These are phyloP conservation scores for Torrubiella hemipterigena DNA, from an alignment of 2,329 filamentous ascomycete species.

Conservation along the genomic window DNA sequence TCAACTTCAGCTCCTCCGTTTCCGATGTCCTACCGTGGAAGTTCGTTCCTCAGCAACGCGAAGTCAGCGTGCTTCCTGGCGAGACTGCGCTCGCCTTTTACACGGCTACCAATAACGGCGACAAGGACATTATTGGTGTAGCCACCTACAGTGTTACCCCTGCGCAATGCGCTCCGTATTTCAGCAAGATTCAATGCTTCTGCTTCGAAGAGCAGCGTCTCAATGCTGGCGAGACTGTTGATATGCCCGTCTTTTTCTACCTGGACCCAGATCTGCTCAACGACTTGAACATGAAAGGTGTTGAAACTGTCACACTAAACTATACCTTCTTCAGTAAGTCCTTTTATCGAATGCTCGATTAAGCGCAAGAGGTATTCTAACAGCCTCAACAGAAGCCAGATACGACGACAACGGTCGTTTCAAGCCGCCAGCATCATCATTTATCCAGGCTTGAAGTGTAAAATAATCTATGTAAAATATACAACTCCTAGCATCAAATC, in stretches of 20 bases:
- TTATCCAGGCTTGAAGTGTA: no score
- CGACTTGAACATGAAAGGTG: constrained; percentile 83
- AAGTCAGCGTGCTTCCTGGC: constrained; percentile 87
- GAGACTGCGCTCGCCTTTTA: constrained; percentile 97
- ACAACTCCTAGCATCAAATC: no score
- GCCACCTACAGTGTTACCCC: constrained; percentile 97
- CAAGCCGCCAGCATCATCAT: constrained; percentile 22
- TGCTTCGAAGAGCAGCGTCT: constrained; percentile 96
- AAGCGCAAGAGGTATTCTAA: constrained; percentile 22
- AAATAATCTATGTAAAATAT: no score
- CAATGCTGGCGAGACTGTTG: constrained; percentile 90
- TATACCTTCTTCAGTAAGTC: constrained; percentile 97
- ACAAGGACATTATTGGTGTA: constrained; percentile 91
- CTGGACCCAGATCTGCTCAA: constrained; percentile 91
- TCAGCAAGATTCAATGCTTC: constrained; percentile 99
- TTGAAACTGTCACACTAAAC: constrained; percentile 89
- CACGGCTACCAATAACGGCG: constrained; percentile 83
- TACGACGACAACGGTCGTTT: constrained; percentile 34
- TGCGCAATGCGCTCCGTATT: constrained; percentile 90
- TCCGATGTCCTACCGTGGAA: constrained; percentile 97
- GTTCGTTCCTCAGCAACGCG: constrained; percentile 90
- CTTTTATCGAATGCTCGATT: no score
- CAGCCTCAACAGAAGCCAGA: constrained; percentile 24
- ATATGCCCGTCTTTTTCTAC: constrained; percentile 99
- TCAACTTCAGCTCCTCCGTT: constrained; percentile 92